Evolutionary conservation across 768 basidiomycete genomes (phyloP), one percentile per base, ranked within the genome.

Genomic region (Calvatia gigantea): DNA sequence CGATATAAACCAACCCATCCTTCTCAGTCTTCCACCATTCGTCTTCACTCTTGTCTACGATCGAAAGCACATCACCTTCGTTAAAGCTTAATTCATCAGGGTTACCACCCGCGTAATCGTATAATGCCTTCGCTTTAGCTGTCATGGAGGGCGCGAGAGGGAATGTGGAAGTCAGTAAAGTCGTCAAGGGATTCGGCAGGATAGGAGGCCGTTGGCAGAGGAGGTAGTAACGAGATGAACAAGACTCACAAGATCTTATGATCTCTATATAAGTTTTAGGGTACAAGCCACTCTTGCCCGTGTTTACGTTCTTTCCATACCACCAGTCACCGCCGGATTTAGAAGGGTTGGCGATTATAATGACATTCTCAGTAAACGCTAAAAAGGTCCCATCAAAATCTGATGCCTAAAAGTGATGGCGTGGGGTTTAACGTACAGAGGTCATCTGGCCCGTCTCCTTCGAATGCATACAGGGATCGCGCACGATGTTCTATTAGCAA

Each of bases 11-110:
- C 58, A 86, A 70, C 19, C 96, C 96, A 45, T 81, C 84, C 64
- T 82, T 81, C 73, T 98, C 95, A 35, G 87, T 89, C 75, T 95
- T 98, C 92, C 92, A 98, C 97, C 97, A 98, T 63, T 91, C 90
- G 50, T 75, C 78, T 61, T 98, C 97, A 51, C 80, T 80, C 44
- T 72, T 81, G 65, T 99, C 97, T 55, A 98, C 80, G 59, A 99
- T 84, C 6, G 76, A 76, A 35, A 98, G 72, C 31, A 71, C 67
- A 54, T 96, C 91, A 56, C 91, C 94, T 71, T 93, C 93, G 6
- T 71, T 72, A 66, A 98, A 91, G 0, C 90, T 76, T n/a, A 95
- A 75, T 66, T 98, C 94, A 61, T 98, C 94, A 14, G 82, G 64
- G 57, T 82, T 87, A 39, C 70, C 69, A 23, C 84, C 86, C 4